Conservation (phyloP, 208 protist genomes). For the Trypanosoma mega region DNA sequence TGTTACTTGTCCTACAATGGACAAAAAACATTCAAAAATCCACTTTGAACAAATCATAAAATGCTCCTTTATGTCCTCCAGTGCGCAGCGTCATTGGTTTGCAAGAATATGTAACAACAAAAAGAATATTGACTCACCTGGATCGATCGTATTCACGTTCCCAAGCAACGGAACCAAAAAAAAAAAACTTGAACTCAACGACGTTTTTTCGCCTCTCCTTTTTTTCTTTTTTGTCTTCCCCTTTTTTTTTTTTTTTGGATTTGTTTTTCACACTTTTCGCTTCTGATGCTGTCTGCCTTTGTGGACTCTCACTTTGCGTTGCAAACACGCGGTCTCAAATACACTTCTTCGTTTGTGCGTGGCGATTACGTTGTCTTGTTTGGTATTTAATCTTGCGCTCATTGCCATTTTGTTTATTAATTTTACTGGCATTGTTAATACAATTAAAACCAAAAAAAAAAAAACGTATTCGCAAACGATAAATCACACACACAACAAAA, state of each 20-base stretch:
- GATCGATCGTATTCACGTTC: no score
- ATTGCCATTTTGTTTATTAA: no score
- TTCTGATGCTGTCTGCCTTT: neutral
- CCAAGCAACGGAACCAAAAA: neutral
- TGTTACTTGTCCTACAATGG: no score
- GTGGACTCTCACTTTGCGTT: neutral
- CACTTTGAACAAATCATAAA: no score
- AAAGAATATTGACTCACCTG: no score
- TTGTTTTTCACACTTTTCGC: neutral
- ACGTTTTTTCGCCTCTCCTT: neutral
- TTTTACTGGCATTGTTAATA: no score
- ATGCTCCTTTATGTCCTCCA: no score
- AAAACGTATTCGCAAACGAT: no score
- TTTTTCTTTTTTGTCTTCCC: constrained; percentile 6
- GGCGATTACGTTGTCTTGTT: neutral
- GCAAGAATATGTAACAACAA: no score
- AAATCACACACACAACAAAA: no score
- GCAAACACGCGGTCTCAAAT: neutral
- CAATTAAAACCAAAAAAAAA: neutral
- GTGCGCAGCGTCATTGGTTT: no score
- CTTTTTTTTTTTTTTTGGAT: constrained; percentile 1
- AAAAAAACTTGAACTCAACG: neutral
- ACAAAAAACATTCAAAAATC: no score
- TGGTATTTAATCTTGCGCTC: neutral
- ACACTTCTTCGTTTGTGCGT: neutral